Evolutionary conservation across 78 protist genomes (phyloP).

Genomic region (Dictyostelium brefeldianum): DNA sequence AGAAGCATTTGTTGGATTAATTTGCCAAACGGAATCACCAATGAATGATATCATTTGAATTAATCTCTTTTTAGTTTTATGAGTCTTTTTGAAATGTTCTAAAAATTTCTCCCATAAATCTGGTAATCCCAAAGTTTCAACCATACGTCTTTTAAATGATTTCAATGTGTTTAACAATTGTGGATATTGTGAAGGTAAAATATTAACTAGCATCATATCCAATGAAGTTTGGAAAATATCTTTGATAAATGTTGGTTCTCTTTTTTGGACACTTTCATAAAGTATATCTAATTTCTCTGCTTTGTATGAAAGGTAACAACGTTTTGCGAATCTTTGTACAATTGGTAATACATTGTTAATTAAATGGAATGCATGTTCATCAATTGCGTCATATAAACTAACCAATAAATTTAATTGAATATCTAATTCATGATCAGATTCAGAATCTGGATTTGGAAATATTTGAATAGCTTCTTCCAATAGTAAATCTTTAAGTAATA

Average conservation of each 20-base stretch:
- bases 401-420: constrained; percentile 38
- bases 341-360: constrained; percentile 13
- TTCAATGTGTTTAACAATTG: constrained; percentile 45
- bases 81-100: constrained; percentile 60
- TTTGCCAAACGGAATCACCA: constrained; percentile 78
- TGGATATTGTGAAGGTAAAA: constrained; percentile 79
- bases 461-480: constrained; percentile 76
- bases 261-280: constrained; percentile 51
- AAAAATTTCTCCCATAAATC: constrained; percentile 48
- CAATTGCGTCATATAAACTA: constrained; percentile 31
- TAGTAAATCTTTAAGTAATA: constrained; percentile 68
- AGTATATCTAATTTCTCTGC: constrained; percentile 35
- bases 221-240: constrained; percentile 46
- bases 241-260: constrained; percentile 56
- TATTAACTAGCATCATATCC: constrained; percentile 74
- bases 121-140: constrained; percentile 9
- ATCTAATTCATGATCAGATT: constrained; percentile 5
- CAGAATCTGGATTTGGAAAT: constrained; percentile 72
- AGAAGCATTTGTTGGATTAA: constrained; percentile 19
- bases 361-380: constrained; percentile 6
- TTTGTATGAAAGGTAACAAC: constrained; percentile 68
- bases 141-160: constrained; percentile 68
- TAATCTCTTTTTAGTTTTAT: constrained; percentile 77
- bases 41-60: constrained; percentile 76
- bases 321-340: constrained; percentile 49